These are phyloP conservation scores for Tulasnella sp. DNA, from an alignment of 768 basidiomycete species.

Conservation along the genomic window DNA sequence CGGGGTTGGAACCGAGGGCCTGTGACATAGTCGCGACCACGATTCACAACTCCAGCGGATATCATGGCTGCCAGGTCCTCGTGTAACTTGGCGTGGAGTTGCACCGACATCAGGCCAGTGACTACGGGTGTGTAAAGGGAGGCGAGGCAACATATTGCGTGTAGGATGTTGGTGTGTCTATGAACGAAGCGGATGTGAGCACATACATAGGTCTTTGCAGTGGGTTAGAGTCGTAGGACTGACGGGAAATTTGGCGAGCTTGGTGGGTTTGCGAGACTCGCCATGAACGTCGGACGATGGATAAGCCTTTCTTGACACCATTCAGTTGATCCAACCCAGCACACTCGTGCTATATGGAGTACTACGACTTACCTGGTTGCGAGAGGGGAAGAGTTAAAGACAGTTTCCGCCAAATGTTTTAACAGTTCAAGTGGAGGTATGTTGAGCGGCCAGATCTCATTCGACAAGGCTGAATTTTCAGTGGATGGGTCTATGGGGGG, in stretches of 20 bases:
- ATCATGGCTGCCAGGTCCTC: no score
- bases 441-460: slow-evolving; percentile 2
- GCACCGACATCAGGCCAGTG: slow-evolving; percentile 19
- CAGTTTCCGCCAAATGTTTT: slow-evolving; percentile 12
- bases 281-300: slow-evolving; percentile 17
- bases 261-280: background rate
- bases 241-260: slow-evolving; percentile 9
- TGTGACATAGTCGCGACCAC: no score
- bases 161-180: slow-evolving; percentile 1
- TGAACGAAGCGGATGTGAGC: background rate
- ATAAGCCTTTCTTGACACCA: background rate
- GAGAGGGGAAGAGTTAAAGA: slow-evolving; percentile 8
- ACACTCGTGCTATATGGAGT: no score
- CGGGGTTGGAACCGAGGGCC: background rate
- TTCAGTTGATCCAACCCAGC: no score
- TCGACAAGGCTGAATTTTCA: background rate
- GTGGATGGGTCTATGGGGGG: no score
- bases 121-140: slow-evolving; percentile 6
- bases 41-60: no score
- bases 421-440: slow-evolving; percentile 9
- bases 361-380: background rate
- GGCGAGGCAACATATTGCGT: slow-evolving; percentile 14
- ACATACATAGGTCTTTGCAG: background rate
- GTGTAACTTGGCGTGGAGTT: slow-evolving; percentile 17
- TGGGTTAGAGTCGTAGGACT: background rate